Evolutionary conservation across 768 basidiomycete species (phyloP), one percentile per base, ranked within the genome.

Genomic region (Chalciporus pseudorubinellus): DNA sequence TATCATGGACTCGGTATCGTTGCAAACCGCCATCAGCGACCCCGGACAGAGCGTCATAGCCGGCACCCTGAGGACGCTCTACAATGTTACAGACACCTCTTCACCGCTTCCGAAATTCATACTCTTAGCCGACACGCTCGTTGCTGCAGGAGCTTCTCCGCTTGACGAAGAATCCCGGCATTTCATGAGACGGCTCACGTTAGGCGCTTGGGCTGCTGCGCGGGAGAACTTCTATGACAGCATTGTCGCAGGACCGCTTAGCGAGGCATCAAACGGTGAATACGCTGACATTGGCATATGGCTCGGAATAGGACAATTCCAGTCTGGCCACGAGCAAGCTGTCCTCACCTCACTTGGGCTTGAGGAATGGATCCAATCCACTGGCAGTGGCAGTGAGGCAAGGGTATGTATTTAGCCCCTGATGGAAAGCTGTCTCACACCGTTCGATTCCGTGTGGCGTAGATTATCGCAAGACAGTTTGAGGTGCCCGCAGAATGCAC

Each of bases 221-320:
- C 64, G 59, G 22, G 65, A 71, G 3, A 66, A 72, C 10, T 62
- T 70, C 11, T 77, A 73, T 59, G 76, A 78, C n/a, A 83, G 79
- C 58, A 66, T 83, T 40, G 71, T 83, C 12, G 77, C 75, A 0
- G 82, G 82, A 3, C 71, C 71, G 28, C 62, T 70, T n/a, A 81
- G 75, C 55, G 82, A 85, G 56, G 48, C 40, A 33, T 53, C 57
- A 34, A 76, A 74, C 56, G 82, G 83, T 53, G 81, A 84, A 42
- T 78, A 70, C 38, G 75, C 75, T 6, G 81, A 83, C 53, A 62
- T 80, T 20, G 78, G 72, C 4, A 42, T 84, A 29, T 82, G 78
- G 77, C 70, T 84, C 5, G 80, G 82, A 9, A 44, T 53, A 6
- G 77, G 75, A 5, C 59, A 70, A 6, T 61, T 66, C 53, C 68